Evolutionary conservation across 257 asterid species (phyloP).

Genomic region (Salvia rosmarinus): DNA sequence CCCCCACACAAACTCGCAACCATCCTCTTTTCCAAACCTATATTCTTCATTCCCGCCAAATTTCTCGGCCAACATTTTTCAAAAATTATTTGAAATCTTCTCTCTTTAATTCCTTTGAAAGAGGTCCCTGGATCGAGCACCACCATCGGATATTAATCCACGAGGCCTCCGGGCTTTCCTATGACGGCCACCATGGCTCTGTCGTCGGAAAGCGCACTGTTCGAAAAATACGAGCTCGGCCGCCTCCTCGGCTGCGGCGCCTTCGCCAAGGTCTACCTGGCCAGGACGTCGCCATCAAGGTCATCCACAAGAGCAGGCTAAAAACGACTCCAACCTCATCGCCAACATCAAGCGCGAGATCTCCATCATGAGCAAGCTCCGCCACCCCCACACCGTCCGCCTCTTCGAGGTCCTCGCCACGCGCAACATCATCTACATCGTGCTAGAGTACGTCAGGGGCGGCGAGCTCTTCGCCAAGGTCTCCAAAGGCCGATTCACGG

Average conservation of each 20-base stretch:
- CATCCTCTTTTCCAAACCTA: slow-evolving; percentile 10
- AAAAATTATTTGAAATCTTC: background rate
- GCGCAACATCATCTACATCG: slow-evolving; percentile 45
- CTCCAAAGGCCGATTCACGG: slow-evolving; percentile 47
- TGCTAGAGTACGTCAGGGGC: slow-evolving; percentile 52
- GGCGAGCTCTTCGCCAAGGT: slow-evolving; percentile 52
- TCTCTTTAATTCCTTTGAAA: background rate
- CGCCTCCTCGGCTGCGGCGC: slow-evolving; percentile 53
- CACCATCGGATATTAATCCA: background rate
- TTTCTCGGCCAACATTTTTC: background rate
- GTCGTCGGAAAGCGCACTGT: slow-evolving; percentile 38
- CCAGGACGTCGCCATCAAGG: slow-evolving; percentile 49
- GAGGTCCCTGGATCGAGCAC: background rate
- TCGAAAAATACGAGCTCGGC: slow-evolving; percentile 48
- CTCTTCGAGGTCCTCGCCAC: slow-evolving; percentile 51
- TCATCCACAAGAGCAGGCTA: slow-evolving; percentile 43
- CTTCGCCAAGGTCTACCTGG: slow-evolving; percentile 51
- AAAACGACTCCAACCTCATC: slow-evolving; percentile 31
- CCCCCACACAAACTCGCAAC: background rate
- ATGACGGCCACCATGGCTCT: slow-evolving; percentile 32
- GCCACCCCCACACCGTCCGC: slow-evolving; percentile 43
- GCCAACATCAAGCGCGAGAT: slow-evolving; percentile 47
- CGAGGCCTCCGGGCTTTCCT: background rate
- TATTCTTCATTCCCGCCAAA: slow-evolving; percentile 17
- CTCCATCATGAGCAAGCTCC: slow-evolving; percentile 43